A percentile compares a stretch with the other conserved stretches of the same genome.
Evolutionary conservation across 2,329 filamentous ascomycete species (phyloP).

Genomic region (Aureobasidium lini): DNA sequence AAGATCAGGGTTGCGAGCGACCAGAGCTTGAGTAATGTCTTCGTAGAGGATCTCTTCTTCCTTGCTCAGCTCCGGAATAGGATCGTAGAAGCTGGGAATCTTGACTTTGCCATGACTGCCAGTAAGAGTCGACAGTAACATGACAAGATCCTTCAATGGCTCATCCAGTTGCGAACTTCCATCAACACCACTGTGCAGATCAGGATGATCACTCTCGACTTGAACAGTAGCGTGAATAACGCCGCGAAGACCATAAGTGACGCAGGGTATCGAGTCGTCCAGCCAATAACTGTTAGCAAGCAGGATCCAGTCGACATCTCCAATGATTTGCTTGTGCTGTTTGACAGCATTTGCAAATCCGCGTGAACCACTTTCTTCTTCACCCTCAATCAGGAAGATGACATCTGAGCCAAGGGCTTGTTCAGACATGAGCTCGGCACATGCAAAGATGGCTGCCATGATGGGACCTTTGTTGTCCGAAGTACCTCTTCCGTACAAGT

Average conservation of each 20-base stretch:
- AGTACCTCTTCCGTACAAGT: slow-evolving; percentile 89
- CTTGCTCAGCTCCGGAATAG: slow-evolving; percentile 64
- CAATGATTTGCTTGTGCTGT: slow-evolving; percentile 75
- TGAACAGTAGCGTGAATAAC: slow-evolving; percentile 90
- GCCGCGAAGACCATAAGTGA: slow-evolving; percentile 89
- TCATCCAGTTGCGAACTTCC: slow-evolving; percentile 86
- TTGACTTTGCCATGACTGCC: slow-evolving; percentile 72
- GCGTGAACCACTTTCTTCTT: slow-evolving; percentile 89
- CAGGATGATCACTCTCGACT: slow-evolving; percentile 76
- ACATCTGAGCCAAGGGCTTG: slow-evolving; percentile 80
- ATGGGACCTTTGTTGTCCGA: slow-evolving; percentile 98
- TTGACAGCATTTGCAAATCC: slow-evolving; percentile 81
- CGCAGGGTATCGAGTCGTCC: slow-evolving; percentile 87
- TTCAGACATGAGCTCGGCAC: slow-evolving; percentile 79
- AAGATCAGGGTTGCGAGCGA: slow-evolving; percentile 61
- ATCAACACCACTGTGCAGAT: slow-evolving; percentile 94
- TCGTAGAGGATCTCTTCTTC: slow-evolving; percentile 76
- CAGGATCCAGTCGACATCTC: slow-evolving; percentile 86
- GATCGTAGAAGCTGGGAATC: slow-evolving; percentile 83
- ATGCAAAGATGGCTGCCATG: slow-evolving; percentile 86
- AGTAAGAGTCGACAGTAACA: slow-evolving; percentile 73
- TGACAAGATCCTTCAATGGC: slow-evolving; percentile 82
- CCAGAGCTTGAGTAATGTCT: slow-evolving; percentile 71
- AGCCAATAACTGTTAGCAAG: slow-evolving; percentile 98
- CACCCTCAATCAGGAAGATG: slow-evolving; percentile 89